Evolutionary conservation across 805 yeast species (phyloP), one percentile per base, ranked within the genome.

Genomic region (Teunomyces barrocoloradensis): DNA sequence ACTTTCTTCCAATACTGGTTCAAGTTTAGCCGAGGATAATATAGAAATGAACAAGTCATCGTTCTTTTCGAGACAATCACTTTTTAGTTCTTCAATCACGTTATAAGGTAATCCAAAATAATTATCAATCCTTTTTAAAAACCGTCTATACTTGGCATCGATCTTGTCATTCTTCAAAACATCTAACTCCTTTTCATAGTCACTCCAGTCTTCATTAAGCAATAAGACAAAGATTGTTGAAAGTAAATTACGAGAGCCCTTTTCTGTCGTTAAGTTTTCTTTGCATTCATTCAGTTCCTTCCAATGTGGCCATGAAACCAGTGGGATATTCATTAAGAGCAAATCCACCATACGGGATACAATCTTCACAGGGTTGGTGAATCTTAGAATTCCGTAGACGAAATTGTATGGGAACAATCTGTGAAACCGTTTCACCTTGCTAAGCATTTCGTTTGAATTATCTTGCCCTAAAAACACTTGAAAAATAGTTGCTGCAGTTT

Each of bases 341-440:
- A 92, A 63, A 57, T 89, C 97, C 30, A 91, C 78, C 62, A 92
- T 69, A 18, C 84, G 81, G 51, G 90, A 87, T 70, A 89, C 81
- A 23, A 92, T 82, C 36, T 85, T 80, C 67, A 90, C 81, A 2
- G 99, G 98, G 59, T 92, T 92, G 0, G 98, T 89, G 50, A 85
- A 81, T 58, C 82, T 78, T 59, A 94, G 65, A 18, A 92, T 85
- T 17, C 88, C 87, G 37, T 84, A 83, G 64, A 91, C 80, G 30
- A 92, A 61, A 1, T 78, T 69, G 63, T 92, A 94, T 0, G 98
- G 99, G 69, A 92, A 80, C 49, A 89, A 59, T 28, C 75, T 68
- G 66, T 92, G 97, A 34, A 94, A 68, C 48, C 84, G 79, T 53
- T 81, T 81, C 28, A 87, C 69, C 59, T 89, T 89, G 10, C 78